Evolutionary conservation across 2,329 filamentous ascomycete species (phyloP).

Genomic region (Claviceps digitariae): DNA sequence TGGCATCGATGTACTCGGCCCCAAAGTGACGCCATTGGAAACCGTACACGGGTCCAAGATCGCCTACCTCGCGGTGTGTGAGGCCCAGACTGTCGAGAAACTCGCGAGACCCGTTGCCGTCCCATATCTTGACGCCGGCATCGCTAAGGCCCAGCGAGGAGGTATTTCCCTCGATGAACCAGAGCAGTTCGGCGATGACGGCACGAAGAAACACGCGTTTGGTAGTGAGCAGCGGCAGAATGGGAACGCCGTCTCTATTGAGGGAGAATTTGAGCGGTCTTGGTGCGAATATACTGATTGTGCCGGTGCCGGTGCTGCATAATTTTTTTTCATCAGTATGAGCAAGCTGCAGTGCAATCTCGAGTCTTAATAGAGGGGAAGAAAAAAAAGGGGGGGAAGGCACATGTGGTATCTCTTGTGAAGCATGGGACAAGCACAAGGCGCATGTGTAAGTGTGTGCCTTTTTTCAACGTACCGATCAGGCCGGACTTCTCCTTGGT

Average conservation of each 20-base stretch:
- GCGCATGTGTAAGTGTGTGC: neutral
- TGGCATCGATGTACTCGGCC: constrained; percentile 68
- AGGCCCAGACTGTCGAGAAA: constrained; percentile 82
- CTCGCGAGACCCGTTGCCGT: constrained; percentile 84
- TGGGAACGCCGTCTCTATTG: constrained; percentile 43
- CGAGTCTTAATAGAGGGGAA: no score
- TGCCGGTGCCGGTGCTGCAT: constrained; percentile 78
- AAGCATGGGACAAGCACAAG: neutral
- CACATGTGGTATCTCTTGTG: neutral
- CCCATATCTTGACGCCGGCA: constrained; percentile 91
- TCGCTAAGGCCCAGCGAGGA: constrained; percentile 63
- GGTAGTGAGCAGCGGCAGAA: constrained; percentile 89
- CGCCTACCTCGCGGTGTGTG: constrained; percentile 67
- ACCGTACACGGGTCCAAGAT: constrained; percentile 90
- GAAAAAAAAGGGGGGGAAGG: neutral
- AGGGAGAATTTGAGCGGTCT: constrained; percentile 77
- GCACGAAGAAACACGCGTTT: constrained; percentile 92
- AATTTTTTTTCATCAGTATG: neutral
- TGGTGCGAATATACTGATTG: constrained; percentile 78
- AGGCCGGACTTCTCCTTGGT: constrained; percentile 72
- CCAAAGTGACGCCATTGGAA: constrained; percentile 99
- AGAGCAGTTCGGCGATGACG: constrained; percentile 83
- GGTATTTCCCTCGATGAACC: constrained; percentile 83
- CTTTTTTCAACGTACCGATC: constrained; percentile 46
- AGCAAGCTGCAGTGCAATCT: neutral